Evolutionary conservation across 805 yeast species (phyloP).

Genomic region (Kuraishia molischiana): DNA sequence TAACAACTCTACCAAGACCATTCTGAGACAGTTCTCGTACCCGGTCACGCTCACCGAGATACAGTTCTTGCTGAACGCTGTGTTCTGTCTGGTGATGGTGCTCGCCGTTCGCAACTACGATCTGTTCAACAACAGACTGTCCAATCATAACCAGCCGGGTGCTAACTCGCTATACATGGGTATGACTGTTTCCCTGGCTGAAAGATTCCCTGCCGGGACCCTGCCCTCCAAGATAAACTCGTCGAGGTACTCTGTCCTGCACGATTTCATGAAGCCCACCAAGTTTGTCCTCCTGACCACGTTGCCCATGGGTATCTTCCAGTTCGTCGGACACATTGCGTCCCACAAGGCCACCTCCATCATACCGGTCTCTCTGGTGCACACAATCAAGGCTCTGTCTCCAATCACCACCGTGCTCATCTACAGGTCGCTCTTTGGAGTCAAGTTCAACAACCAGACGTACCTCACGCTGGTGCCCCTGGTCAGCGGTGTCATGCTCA

Average conservation of each 20-base stretch:
- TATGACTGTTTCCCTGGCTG: constrained; percentile 12
- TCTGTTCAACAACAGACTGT: constrained; percentile 24
- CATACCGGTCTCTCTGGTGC: constrained; percentile 92
- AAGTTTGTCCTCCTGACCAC: constrained; percentile 49
- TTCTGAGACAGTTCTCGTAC: constrained; percentile 56
- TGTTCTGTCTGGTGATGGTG: constrained; percentile 37
- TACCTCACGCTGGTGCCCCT: constrained; percentile 75
- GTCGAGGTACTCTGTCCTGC: constrained; percentile 16
- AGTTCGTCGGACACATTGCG: constrained; percentile 84
- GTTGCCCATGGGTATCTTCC: constrained; percentile 91
- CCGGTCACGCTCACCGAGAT: constrained; percentile 87
- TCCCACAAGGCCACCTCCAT: constrained; percentile 87
- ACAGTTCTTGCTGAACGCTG: constrained; percentile 70
- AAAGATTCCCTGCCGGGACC: constrained; percentile 37
- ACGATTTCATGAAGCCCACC: constrained; percentile 45
- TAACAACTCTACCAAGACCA: constrained; percentile 71
- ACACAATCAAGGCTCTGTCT: constrained; percentile 85
- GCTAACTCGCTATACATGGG: constrained; percentile 22
- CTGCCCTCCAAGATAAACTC: constrained; percentile 28
- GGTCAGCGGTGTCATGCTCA: constrained; percentile 75
- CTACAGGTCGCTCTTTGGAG: constrained; percentile 53
- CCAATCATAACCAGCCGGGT: constrained; percentile 17
- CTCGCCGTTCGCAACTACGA: constrained; percentile 14
- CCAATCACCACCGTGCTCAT: constrained; percentile 83
- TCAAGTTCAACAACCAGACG: constrained; percentile 51